A percentile compares a stretch with the other conserved stretches of the same genome.
These are phyloP conservation scores for Talaromyces sp. DNA, from an alignment of 2,329 filamentous ascomycete species.

Conservation along the genomic window DNA sequence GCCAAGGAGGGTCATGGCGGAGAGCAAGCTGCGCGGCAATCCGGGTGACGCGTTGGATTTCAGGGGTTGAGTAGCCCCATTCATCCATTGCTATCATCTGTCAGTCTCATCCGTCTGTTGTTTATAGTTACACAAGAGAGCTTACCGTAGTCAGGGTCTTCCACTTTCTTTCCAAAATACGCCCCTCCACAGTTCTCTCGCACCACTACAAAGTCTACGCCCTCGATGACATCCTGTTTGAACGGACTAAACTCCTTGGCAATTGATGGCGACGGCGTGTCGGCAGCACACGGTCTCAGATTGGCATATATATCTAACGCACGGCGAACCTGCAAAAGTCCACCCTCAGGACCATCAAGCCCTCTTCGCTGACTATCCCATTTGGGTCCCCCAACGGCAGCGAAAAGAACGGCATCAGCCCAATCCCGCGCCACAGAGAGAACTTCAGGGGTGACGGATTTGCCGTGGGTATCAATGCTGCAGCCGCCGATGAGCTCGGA, in stretches of 20 bases:
- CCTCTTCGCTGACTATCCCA: slow-evolving; percentile 66
- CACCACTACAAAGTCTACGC: slow-evolving; percentile 69
- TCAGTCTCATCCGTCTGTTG: slow-evolving; percentile 38
- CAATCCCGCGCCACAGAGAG: slow-evolving; percentile 66
- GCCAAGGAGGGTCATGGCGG: slow-evolving; percentile 63
- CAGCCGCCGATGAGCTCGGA: slow-evolving; percentile 81
- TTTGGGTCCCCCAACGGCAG: slow-evolving; percentile 85
- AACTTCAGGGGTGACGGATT: slow-evolving; percentile 69
- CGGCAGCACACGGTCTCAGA: slow-evolving; percentile 70
- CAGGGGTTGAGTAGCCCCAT: slow-evolving; percentile 73
- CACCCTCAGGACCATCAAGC: slow-evolving; percentile 78
- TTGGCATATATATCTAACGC: slow-evolving; percentile 87
- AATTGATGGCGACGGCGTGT: slow-evolving; percentile 65
- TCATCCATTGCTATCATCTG: slow-evolving; percentile 56
- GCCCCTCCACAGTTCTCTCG: slow-evolving; percentile 40
- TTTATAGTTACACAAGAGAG: slow-evolving; percentile 27
- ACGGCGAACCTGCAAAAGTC: slow-evolving; percentile 77
- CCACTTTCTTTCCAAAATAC: slow-evolving; percentile 36
- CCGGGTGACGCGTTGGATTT: slow-evolving; percentile 77
- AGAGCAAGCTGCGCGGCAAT: slow-evolving; percentile 73
- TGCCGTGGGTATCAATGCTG: slow-evolving; percentile 72
- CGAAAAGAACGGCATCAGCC: slow-evolving; percentile 80
- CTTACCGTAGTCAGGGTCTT: slow-evolving; percentile 29
- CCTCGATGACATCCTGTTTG: slow-evolving; percentile 72
- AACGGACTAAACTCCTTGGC: slow-evolving; percentile 76